Base-by-base conservation (phyloP, 2,329 filamentous ascomycete genomes). In the Fusarium sterilihyphosum region DNA sequence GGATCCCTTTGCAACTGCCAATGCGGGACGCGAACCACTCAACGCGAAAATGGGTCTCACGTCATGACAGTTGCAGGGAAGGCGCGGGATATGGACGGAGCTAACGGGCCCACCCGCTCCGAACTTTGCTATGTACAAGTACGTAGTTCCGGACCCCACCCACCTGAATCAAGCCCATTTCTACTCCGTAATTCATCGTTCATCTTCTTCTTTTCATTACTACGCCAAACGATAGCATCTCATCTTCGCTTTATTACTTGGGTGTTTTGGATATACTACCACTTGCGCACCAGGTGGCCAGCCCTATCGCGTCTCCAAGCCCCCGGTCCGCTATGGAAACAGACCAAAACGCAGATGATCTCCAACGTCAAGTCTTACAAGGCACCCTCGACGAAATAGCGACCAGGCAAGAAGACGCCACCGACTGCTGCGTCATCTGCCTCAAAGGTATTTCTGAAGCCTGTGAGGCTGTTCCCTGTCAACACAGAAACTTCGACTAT, bases 401-500 rank as follows among this genome's bases (percentile, higher is more conserved):
- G 20, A 71, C 73, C 10, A 72, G 75, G 33, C 70, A 78, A 44
- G 65, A 78, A 59, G 71, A 78, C 66, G 54, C 68, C 29, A 44
- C 66, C 29, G 78, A 81, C 72, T 90, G 88, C 78, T 98, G 95
- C 82, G 94, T 97, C 73, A 96, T 98, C 82, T 98, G 95, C 82
- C 90, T 98, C 70, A 93, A 96, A 65, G 80, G 84, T 61, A 87
- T 98, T 78, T 90, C 90, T 16, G 93, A 96, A 77, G 84, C 89
- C 60, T 94, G 93, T 72, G 86, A 92, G 58, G 90, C 93, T 13
- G 84, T 88, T 26, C 95, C 95, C 13, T 98, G 95, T 85, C 88
- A 89, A 47, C 95, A 98, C 84, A 84, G 86, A 65, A 90, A 91
- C 75, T 98, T 97, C 81, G 95, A 98, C 85, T 97, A 95, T 79